Evolutionary conservation across 1,139 yeast species (phyloP).

Genomic region (Yamadazyma aaseri): DNA sequence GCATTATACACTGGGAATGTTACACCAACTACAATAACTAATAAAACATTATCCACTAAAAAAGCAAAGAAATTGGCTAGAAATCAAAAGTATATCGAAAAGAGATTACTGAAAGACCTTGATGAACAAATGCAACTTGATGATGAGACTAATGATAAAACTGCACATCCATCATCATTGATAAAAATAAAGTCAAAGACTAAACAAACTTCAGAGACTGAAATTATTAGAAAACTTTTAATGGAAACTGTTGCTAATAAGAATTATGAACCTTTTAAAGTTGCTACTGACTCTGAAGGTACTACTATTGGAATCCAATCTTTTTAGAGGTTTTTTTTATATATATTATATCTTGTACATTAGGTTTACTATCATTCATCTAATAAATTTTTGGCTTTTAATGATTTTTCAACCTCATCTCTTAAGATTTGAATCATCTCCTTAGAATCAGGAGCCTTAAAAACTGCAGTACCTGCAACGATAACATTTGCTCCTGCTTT

Average conservation of each 20-base stretch:
- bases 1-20: constrained; percentile 57
- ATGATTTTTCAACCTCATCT: constrained; percentile 48
- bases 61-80: constrained; percentile 80
- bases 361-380: constrained; percentile 4
- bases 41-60: constrained; percentile 73
- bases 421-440: constrained; percentile 71
- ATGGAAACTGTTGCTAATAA: constrained; percentile 67
- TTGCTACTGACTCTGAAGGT: constrained; percentile 60
- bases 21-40: constrained; percentile 40
- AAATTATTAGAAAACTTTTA: constrained; percentile 60
- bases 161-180: constrained; percentile 27
- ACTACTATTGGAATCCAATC: constrained; percentile 81
- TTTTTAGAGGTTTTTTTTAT: constrained; percentile 22
- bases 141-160: constrained; percentile 23
- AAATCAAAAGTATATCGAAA: constrained; percentile 66
- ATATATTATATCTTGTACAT: constrained; percentile 3
- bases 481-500: constrained; percentile 96
- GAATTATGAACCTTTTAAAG: constrained; percentile 38
- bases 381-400: constrained; percentile 18
- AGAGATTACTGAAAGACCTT: constrained; percentile 52
- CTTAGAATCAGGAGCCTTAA: constrained; percentile 75
- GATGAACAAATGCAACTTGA: constrained; percentile 55
- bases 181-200: constrained; percentile 9
- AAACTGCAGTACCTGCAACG: constrained; percentile 96
- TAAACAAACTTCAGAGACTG: constrained; percentile 18